Evolutionary conservation across 805 yeast genomes (phyloP).

Genomic region (Clavispora santaluciae): DNA sequence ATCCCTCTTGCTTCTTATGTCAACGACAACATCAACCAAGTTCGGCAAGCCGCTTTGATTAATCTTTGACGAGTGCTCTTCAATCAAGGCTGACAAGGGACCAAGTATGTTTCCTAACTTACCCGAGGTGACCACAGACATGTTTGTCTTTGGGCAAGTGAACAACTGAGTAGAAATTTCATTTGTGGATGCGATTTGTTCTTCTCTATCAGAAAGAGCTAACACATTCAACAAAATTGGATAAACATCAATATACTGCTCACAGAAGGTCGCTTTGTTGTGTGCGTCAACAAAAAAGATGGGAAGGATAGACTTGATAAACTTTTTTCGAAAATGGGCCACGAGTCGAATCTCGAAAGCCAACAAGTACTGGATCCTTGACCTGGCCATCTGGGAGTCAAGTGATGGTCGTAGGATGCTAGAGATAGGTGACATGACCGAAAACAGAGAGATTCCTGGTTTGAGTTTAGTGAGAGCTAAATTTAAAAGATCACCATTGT

Average conservation of each 20-base stretch:
- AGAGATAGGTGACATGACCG: background rate
- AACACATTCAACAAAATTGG: conserved; percentile 45
- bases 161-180: conserved; percentile 38
- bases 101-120: conserved; percentile 37
- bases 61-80: conserved; percentile 32
- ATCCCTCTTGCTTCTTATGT: conserved; percentile 11
- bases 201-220: conserved; percentile 49
- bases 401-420: conserved; percentile 1
- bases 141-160: conserved; percentile 39
- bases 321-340: conserved; percentile 43
- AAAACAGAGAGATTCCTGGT: conserved; percentile 1
- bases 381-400: conserved; percentile 17
- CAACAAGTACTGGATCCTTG: conserved; percentile 56
- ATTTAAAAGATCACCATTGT: conserved; percentile 24
- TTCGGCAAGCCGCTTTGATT: conserved; percentile 34
- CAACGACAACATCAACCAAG: conserved; percentile 20
- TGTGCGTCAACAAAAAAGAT: conserved; percentile 47
- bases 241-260: conserved; percentile 51
- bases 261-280: conserved; percentile 45
- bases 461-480: conserved; percentile 17
- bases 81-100: conserved; percentile 42
- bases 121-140: conserved; percentile 21
- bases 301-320: conserved; percentile 51
- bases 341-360: conserved; percentile 57
- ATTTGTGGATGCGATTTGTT: conserved; percentile 30